A percentile compares a stretch with the other conserved stretches of the same genome.
Evolutionary conservation across 2,329 filamentous ascomycete genomes (phyloP).

Genomic region (Aquanectria penicillioides): DNA sequence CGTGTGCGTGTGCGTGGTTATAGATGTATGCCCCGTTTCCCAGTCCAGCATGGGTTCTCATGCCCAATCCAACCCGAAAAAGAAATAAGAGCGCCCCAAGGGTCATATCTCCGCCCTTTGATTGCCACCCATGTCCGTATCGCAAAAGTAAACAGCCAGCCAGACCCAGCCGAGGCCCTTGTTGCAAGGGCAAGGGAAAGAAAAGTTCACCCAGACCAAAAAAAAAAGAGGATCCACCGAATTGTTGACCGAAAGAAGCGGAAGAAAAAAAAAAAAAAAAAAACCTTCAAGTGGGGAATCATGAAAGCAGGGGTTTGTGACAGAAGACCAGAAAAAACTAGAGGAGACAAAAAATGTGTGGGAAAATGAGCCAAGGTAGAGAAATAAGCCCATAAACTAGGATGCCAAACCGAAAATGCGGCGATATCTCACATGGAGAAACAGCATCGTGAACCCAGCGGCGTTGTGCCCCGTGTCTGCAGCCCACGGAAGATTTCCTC

Average conservation of each 20-base stretch:
- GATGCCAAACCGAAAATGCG: no score
- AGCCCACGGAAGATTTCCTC: not conserved
- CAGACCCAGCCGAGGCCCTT: not conserved
- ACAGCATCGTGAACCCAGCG: no score
- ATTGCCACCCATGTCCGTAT: slow-evolving; percentile 8
- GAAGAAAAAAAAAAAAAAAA: slow-evolving; percentile 23
- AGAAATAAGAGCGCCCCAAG: not conserved
- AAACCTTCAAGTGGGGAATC: slow-evolving; percentile 27
- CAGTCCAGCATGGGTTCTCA: slow-evolving; percentile 5
- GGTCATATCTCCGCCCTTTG: no score
- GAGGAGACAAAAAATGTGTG: slow-evolving; percentile 21
- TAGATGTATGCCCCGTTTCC: slow-evolving; percentile 18
- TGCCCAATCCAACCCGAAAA: slow-evolving; percentile 5
- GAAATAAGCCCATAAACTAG: no score
- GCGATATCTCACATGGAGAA: no score
- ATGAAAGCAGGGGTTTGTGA: slow-evolving; percentile 15
- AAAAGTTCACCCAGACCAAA: slow-evolving; percentile 3
- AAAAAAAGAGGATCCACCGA: slow-evolving; percentile 3
- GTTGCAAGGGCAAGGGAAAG: not conserved
- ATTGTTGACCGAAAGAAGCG: slow-evolving; percentile 11
- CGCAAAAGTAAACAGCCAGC: not conserved
- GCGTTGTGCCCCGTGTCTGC: no score
- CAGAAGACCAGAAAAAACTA: no score
- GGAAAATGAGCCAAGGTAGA: no score
- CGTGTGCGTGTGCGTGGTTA: not conserved